Evolutionary conservation across 1,139 yeast species (phyloP), one percentile per base, ranked within the genome.

Genomic region (Blastobotrys proliferans): DNA sequence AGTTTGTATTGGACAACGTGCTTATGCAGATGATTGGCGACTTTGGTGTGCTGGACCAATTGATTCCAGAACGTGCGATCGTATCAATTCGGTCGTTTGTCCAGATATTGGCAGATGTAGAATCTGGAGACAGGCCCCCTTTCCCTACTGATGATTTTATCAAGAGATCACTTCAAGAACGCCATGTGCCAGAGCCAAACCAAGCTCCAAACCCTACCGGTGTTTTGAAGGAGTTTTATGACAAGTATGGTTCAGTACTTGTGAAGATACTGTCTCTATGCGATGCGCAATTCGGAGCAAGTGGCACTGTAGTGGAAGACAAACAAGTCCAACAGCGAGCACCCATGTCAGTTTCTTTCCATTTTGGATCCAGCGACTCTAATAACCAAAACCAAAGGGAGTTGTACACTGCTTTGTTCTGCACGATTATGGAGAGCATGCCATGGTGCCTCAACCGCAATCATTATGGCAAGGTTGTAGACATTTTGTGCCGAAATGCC

Each of bases 1-100:
- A 83, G 56, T 83, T 83, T 55, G 76, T 86, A 0, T 67, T 92
- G 52, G 97, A 88, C 51, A 83, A 83, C 54, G 79, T 86, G 4
- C 65, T 92, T 14, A 66, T 83, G 26, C 88, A 80, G 37, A 61
- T 70, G 47, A 56, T 70, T 27, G 76, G 62, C 77, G 86, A 11
- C 25, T 48, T 55, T 21, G 45, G 64, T 1, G 44, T 72, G 0
- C 60, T 83, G 38, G 97, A 90, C 42, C 73, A 69, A 42, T 56
- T 83, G 3, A 70, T 74, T 4, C 81, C 87, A 8, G 97, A 88
- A 56, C 77, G 81, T 46, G 63, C 87, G 43, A 74, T 83, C 1
- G 63, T 92, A 9, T 81, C 86, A 1, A 73, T 87, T 14, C 77
- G 79, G 45, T 72, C 95, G 4, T 92, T 86, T 58, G 70, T 83